These are phyloP conservation scores for Phytophthora vignae DNA, from an alignment of 352 stramenopile species.

Conservation along the genomic window DNA sequence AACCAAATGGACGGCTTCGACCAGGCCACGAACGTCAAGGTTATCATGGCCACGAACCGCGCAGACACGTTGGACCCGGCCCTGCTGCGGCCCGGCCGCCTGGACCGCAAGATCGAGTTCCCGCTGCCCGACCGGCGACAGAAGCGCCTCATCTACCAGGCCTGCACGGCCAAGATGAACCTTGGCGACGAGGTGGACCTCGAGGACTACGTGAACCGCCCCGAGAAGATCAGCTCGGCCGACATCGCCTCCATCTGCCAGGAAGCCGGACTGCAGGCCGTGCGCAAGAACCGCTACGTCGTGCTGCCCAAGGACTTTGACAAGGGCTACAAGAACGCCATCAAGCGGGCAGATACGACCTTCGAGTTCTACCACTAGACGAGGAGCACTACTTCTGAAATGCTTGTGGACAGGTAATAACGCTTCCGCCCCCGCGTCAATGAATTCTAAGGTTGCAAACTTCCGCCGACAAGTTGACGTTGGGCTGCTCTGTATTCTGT, in stretches of 20 bases:
- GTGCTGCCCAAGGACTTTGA: slow-evolving; percentile 99
- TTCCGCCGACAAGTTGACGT: not conserved
- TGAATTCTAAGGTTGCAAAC: not conserved
- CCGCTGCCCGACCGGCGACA: slow-evolving; percentile 98
- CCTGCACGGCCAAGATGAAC: slow-evolving; percentile 99
- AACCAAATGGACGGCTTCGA: slow-evolving; percentile 99
- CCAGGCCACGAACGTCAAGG: slow-evolving; percentile 99
- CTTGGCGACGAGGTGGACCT: slow-evolving; percentile 99
- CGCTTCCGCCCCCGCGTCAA: not conserved
- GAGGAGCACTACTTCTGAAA: not conserved
- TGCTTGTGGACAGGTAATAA: not conserved
- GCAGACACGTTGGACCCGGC: slow-evolving; percentile 99
- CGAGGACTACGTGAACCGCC: slow-evolving; percentile 99
- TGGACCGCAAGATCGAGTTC: slow-evolving; percentile 99
- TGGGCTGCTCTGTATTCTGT: not conserved
- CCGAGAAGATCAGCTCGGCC: slow-evolving; percentile 99
- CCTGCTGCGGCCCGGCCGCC: slow-evolving; percentile 96
- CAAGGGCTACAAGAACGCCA: slow-evolving; percentile 99
- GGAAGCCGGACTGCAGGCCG: slow-evolving; percentile 98
- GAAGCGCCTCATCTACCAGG: slow-evolving; percentile 99
- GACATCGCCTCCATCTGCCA: slow-evolving; percentile 99
- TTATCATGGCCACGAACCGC: slow-evolving; percentile 99
- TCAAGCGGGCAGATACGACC: slow-evolving; percentile 99
- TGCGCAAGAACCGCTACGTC: slow-evolving; percentile 99
- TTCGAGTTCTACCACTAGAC: slow-evolving; percentile 98